Evolutionary conservation across 129 eudicot species (phyloP).

Genomic region (Rutidosis leptorrhynchoides): DNA sequence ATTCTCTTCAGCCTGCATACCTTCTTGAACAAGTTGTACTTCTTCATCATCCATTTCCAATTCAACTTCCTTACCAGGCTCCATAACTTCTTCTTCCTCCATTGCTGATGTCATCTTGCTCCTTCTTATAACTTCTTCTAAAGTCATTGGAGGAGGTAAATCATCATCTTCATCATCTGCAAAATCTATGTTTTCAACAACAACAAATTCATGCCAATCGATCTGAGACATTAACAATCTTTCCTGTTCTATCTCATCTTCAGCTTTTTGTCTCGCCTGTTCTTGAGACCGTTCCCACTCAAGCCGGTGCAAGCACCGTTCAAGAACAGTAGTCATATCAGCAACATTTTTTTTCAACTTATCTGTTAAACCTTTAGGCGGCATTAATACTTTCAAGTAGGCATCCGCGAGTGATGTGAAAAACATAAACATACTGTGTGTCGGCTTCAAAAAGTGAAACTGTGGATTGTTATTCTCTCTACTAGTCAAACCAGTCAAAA

Average conservation of each 20-base stretch:
- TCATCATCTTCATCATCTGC: conserved; percentile 90
- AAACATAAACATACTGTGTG: conserved; percentile 90
- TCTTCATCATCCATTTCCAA: conserved; percentile 98
- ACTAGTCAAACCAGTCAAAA: conserved; percentile 73
- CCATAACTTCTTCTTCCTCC: conserved; percentile 66
- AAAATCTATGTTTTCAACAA: conserved; percentile 78
- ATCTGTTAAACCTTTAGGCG: conserved; percentile 73
- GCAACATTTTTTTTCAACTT: conserved; percentile 62
- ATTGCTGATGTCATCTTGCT: conserved; percentile 57
- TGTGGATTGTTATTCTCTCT: conserved; percentile 83
- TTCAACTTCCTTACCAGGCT: conserved; percentile 81
- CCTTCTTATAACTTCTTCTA: conserved; percentile 86
- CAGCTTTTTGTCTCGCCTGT: conserved; percentile 91
- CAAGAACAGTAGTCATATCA: conserved; percentile 80
- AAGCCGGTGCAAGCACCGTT: conserved; percentile 74
- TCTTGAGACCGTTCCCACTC: conserved; percentile 93
- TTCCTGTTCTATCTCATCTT: conserved; percentile 86
- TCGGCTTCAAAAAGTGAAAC: conserved; percentile 83
- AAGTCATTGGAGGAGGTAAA: conserved; percentile 85
- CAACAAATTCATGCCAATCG: conserved; percentile 96
- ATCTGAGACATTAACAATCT: conserved; percentile 84
- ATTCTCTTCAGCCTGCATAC: conserved; percentile 81
- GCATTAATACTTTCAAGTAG: conserved; percentile 86
- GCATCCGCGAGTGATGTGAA: conserved; percentile 92
- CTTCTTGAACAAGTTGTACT: conserved; percentile 83